Evolutionary conservation across 2,329 filamentous ascomycete species (phyloP).

Genomic region (Blastomyces parvus): DNA sequence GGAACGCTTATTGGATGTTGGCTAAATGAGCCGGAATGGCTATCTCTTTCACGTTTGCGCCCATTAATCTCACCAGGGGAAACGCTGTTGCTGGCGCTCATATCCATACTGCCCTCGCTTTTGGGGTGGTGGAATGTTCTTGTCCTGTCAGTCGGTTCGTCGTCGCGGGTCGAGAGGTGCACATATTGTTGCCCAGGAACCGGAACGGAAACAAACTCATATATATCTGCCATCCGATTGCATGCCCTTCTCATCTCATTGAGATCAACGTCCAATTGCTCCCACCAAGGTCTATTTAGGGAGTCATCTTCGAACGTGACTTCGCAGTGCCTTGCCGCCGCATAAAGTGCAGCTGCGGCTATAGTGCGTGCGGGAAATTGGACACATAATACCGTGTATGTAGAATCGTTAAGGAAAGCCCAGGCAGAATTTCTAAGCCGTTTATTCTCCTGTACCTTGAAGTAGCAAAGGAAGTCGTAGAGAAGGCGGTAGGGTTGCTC

Average conservation of each 20-base stretch:
- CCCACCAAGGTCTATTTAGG: constrained; percentile 78
- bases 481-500: constrained; percentile 80
- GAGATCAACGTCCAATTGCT: constrained; percentile 60
- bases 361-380: constrained; percentile 71
- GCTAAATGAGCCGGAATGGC: constrained; percentile 8
- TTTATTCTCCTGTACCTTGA: constrained; percentile 70
- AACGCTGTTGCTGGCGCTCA: constrained; percentile 5
- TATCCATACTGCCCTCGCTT: constrained; percentile 21
- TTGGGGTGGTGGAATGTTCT: constrained; percentile 21
- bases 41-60: constrained; percentile 16
- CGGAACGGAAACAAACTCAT: constrained; percentile 37
- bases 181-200: constrained; percentile 37
- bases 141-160: constrained; percentile 28
- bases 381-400: constrained; percentile 73
- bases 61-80: constrained; percentile 15
- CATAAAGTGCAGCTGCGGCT: constrained; percentile 77
- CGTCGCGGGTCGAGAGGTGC: constrained; percentile 27
- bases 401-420: constrained; percentile 89
- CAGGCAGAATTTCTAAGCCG: constrained; percentile 74
- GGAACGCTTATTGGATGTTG: constrained; percentile 3
- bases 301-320: constrained; percentile 66
- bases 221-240: constrained; percentile 57
- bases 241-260: constrained; percentile 63
- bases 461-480: constrained; percentile 66
- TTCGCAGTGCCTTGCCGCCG: constrained; percentile 65